Evolutionary conservation across 129 eudicot species (phyloP), one percentile per base, ranked within the genome.

Genomic region (Helichrysum umbraculigerum): DNA sequence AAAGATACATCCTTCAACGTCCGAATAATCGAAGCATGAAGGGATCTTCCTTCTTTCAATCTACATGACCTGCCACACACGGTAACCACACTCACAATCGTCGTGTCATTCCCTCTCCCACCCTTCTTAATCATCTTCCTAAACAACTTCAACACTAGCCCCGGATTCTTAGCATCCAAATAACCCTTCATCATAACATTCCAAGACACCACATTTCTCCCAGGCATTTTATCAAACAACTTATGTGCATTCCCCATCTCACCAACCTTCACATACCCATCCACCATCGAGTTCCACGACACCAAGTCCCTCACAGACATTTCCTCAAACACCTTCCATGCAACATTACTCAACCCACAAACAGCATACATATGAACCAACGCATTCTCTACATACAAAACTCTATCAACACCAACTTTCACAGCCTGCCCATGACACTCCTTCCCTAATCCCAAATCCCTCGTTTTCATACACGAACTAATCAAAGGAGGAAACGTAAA

Each of bases 61-160:
- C 97, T 91, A 81, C 88, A 82, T n/a, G 97, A 91, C 83, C 92
- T 85, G 69, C 91, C 91, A 83, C 98, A 88, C 22, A 93, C 93
- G 1, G 91, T 80, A 64, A 91, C 50, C 61, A 81, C 89, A 50
- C 71, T 79, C 61, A 94, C 96, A 78, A 75, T 39, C 2, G 96
- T 89, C 6, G 84, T 82, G 32, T 86, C 90, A 52, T 87, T 87
- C 21, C 92, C 86, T 61, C 42, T 57, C 9, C 61, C 84, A 37
- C 47, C 35, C 14, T 19, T 71, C 70, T 73, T 20, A 6, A 70
- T 74, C 96, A 94, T 88, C 57, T 84, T 73, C 72, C 97, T 82
- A 77, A 87, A 91, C 70, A 94, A 65, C 81, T 87, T 94, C 80
- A 94, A 67, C 33, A 82, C 92, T 33, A 74, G 58, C 54, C 97